Evolutionary conservation across 805 yeast species (phyloP), one percentile per base, ranked within the genome.

Genomic region (Saturnispora sekii): DNA sequence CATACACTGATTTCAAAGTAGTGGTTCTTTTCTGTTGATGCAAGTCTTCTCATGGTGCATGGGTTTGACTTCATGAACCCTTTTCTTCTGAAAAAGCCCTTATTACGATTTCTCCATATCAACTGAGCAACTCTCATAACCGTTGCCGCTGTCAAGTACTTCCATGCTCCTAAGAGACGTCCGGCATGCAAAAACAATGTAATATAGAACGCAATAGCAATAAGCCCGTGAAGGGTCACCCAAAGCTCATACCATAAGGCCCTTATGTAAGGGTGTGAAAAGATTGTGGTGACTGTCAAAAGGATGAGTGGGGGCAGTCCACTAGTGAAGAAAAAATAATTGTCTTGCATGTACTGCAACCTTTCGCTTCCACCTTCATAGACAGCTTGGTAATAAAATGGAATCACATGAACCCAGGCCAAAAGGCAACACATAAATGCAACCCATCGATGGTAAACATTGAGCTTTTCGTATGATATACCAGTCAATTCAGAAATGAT

Each of bases 391-490:
- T 61, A 44, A 21, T 70, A 59, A 53, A 74, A 76, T 2, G 81
- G 78, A 40, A 74, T 59, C 2, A 73, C 64, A 53, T 76, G 82
- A 15, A 74, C 66, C 51, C 75, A 45, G 0, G 71, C 63, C 10
- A 76, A 62, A 2, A 74, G 57, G 21, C 70, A 61, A 15, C 68
- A 63, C 6, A 64, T 56, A 7, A 71, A 59, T 0, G 74, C 70
- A 1, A 65, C 66, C 60, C 68, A 71, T 48, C 74, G 76, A 50
- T 77, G 81, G 47, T 67, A 63, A 28, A 65, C 63, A 52, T 76
- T 76, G 44, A 77, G 54, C 54, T 73, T 75, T 50, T 77, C 81
- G 53, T 77, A 76, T 37, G 76, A 65, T 15, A 76, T 62, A 10
- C 81, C 81, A 0, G 81, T 74, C 10, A 74, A 48, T 5, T 62